Percentiles rank a stretch among this genome's conserved stretches.
phyloP scores from a whole-genome alignment of 345 rosid genomes.

The Populus davidiana region DNA sequence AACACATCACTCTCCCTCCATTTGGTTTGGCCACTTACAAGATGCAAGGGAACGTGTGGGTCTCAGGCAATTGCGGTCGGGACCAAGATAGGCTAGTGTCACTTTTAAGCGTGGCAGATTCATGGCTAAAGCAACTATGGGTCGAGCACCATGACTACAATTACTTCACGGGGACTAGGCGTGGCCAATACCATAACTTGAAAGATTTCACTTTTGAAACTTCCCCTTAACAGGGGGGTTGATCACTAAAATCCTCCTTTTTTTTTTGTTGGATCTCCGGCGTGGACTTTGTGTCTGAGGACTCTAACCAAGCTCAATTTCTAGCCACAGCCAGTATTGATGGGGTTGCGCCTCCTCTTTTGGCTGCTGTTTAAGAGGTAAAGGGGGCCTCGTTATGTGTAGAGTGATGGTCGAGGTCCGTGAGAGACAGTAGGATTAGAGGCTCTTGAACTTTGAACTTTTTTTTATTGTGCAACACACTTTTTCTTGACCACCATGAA shows the following conservation, averaged over 20 bases:
- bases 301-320: conserved; percentile 9
- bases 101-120: conserved; percentile 88
- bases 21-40: conserved; percentile 98
- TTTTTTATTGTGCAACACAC: too few species aligned
- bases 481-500: too few species aligned
- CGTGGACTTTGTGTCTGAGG: conserved; percentile 1
- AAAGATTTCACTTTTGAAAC: background rate
- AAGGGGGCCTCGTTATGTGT: too few species aligned
- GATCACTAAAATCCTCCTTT: conserved; percentile 6
- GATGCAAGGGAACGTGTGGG: conserved; percentile 97
- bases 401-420: too few species aligned
- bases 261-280: conserved; percentile 8
- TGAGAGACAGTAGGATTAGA: too few species aligned
- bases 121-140: conserved; percentile 94
- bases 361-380: conserved; percentile 5
- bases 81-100: conserved; percentile 82
- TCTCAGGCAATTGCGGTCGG: conserved; percentile 63
- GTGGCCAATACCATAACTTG: conserved; percentile 41
- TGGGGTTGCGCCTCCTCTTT: conserved; percentile 10
- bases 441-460: too few species aligned
- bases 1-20: conserved; percentile 59
- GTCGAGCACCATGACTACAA: conserved; percentile 98
- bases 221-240: conserved; percentile 8
- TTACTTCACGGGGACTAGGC: conserved; percentile 71
- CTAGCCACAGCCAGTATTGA: background rate